These are phyloP conservation scores for Vachellia pachyceras DNA, from an alignment of 306 rosid genomes.

Conservation along the genomic window DNA sequence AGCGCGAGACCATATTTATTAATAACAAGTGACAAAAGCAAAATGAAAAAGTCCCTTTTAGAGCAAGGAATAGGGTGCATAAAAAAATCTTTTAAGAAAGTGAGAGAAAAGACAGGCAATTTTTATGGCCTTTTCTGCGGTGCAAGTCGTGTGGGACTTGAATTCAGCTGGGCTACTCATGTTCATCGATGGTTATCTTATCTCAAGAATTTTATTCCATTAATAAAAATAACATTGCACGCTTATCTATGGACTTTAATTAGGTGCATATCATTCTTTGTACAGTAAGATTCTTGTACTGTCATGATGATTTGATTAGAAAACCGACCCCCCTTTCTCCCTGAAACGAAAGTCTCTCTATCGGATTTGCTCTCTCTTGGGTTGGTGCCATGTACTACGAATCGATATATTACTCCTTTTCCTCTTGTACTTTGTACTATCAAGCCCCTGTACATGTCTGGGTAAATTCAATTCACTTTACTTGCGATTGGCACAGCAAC, in stretches of 20 bases:
- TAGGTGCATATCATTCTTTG: neutral
- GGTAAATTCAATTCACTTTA: conserved; percentile 35
- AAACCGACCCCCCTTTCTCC: conserved; percentile 26
- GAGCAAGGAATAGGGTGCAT: neutral
- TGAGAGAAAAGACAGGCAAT: conserved; percentile 25
- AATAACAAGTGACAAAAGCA: neutral
- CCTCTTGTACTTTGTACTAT: conserved; percentile 20
- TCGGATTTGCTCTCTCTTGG: conserved; percentile 26
- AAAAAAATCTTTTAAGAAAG: conserved; percentile 5
- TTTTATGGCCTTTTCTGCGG: conserved; percentile 25
- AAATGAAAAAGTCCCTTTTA: neutral
- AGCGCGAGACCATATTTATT: neutral
- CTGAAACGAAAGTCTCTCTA: conserved; percentile 32
- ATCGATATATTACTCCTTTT: neutral
- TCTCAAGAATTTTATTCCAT: too few species aligned
- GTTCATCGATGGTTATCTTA: conserved; percentile 26
- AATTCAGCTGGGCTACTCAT: conserved; percentile 30
- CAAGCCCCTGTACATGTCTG: neutral
- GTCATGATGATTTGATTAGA: neutral
- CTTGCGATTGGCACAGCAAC: conserved; percentile 34
- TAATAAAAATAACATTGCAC: too few species aligned
- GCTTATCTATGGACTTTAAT: neutral
- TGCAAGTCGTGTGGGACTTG: conserved; percentile 36
- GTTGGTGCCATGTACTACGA: conserved; percentile 36
- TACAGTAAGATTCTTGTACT: conserved; percentile 11